Evolutionary conservation across 441 rosid genomes (phyloP).

Genomic region (Biscutella laevigata): DNA sequence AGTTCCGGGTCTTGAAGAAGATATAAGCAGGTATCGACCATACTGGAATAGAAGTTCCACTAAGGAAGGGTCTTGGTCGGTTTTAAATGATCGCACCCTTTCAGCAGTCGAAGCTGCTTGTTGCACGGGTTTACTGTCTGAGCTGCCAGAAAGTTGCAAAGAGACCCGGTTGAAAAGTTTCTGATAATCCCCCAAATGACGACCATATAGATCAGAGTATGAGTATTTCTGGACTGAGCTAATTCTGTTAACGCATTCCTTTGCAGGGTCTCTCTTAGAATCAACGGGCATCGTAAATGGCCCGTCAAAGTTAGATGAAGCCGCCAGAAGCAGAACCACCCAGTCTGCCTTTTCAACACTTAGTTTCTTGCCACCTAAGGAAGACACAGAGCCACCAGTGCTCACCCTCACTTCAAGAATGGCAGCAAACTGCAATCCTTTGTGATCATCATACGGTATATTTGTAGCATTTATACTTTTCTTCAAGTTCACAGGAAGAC

Average conservation of each 20-base stretch:
- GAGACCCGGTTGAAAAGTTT: slow-evolving; percentile 69
- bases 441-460: slow-evolving; percentile 36
- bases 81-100: slow-evolving; percentile 67
- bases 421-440: slow-evolving; percentile 67
- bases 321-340: slow-evolving; percentile 59
- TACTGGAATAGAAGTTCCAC: slow-evolving; percentile 84
- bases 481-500: slow-evolving; percentile 41
- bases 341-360: slow-evolving; percentile 63
- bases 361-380: slow-evolving; percentile 50
- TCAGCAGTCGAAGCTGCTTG: slow-evolving; percentile 52
- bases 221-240: slow-evolving; percentile 38
- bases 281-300: slow-evolving; percentile 63
- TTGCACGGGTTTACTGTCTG: slow-evolving; percentile 21
- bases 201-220: slow-evolving; percentile 53
- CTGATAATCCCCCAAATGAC: slow-evolving; percentile 67
- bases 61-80: slow-evolving; percentile 74
- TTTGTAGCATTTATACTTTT: slow-evolving; percentile 25
- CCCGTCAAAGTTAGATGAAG: slow-evolving; percentile 80
- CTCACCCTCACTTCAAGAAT: slow-evolving; percentile 57
- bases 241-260: slow-evolving; percentile 39
- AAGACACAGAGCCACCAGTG: slow-evolving; percentile 34
- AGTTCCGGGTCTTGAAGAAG: slow-evolving; percentile 81
- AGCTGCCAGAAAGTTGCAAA: slow-evolving; percentile 46
- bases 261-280: slow-evolving; percentile 57
- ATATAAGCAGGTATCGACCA: slow-evolving; percentile 85